These are phyloP conservation scores for Fusarium algeriense DNA, from an alignment of 2,329 filamentous ascomycete genomes.

Conservation along the genomic window DNA sequence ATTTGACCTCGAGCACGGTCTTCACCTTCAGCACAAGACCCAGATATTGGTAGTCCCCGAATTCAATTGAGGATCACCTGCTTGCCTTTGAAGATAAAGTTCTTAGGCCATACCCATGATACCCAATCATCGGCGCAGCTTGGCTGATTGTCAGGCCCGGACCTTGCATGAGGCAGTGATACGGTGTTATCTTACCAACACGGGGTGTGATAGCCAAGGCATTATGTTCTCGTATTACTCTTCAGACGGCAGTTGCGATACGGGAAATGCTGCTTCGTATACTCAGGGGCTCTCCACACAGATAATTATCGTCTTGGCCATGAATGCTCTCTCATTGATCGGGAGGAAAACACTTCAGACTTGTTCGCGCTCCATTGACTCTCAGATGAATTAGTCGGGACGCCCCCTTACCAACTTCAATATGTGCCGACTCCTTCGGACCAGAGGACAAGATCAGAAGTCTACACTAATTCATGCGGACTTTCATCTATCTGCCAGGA, in stretches of 20 bases:
- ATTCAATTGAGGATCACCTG: neutral
- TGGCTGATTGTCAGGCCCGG: neutral
- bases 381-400: too few relatives aligned
- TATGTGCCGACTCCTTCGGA: neutral
- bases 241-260: neutral
- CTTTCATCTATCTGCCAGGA: too few relatives aligned
- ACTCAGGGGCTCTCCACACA: neutral
- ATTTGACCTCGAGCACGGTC: neutral
- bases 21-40: neutral
- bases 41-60: neutral
- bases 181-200: neutral
- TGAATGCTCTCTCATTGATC: neutral
- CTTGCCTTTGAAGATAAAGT: neutral
- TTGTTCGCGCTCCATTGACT: neutral
- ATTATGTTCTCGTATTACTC: neutral
- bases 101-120: too few relatives aligned
- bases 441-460: too few relatives aligned
- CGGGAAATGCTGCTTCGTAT: neutral
- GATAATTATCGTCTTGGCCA: neutral
- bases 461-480: accelerated
- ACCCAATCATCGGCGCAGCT: neutral
- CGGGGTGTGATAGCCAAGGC: neutral
- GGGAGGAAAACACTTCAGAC: neutral
- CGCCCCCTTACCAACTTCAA: neutral
- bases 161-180: neutral